These are phyloP conservation scores for Sicyos baderoa DNA, from an alignment of 306 rosid genomes.

Conservation along the genomic window DNA sequence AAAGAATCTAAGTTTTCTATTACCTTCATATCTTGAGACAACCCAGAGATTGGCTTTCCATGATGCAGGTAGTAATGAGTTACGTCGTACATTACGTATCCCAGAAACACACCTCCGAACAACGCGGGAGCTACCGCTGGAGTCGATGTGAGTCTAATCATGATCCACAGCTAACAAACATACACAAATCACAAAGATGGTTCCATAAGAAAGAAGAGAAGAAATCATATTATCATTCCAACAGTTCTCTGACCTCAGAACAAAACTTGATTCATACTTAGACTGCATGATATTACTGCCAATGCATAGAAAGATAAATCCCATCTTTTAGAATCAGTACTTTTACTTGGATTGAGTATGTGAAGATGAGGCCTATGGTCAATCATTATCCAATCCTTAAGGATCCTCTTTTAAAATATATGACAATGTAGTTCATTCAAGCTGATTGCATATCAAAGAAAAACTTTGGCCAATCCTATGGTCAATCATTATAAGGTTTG, in stretches of 20 bases:
- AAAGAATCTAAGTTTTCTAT: neutral
- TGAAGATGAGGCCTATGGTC: neutral
- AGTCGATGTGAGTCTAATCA: slow-evolving; percentile 24
- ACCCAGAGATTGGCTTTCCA: slow-evolving; percentile 29
- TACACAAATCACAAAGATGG: neutral
- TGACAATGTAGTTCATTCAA: neutral
- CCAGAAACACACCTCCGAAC: slow-evolving; percentile 31
- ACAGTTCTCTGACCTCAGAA: neutral
- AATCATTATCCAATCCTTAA: slow-evolving; percentile 7
- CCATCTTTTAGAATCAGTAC: neutral
- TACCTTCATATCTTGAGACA: slow-evolving; percentile 27
- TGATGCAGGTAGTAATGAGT: slow-evolving; percentile 38
- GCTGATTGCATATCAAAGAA: neutral
- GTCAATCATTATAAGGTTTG: no score
- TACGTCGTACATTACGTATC: slow-evolving; percentile 31
- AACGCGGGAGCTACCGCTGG: slow-evolving; percentile 25
- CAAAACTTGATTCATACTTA: neutral
- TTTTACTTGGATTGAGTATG: neutral
- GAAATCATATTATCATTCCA: neutral
- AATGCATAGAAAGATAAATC: neutral
- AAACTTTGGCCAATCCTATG: neutral
- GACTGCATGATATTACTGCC: neutral
- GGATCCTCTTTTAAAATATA: slow-evolving; percentile 3
- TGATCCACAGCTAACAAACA: slow-evolving; percentile 24
- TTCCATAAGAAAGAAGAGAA: neutral